Conservation (phyloP, 352 stramenopile genomes). For the Phytophthora ramorum region DNA sequence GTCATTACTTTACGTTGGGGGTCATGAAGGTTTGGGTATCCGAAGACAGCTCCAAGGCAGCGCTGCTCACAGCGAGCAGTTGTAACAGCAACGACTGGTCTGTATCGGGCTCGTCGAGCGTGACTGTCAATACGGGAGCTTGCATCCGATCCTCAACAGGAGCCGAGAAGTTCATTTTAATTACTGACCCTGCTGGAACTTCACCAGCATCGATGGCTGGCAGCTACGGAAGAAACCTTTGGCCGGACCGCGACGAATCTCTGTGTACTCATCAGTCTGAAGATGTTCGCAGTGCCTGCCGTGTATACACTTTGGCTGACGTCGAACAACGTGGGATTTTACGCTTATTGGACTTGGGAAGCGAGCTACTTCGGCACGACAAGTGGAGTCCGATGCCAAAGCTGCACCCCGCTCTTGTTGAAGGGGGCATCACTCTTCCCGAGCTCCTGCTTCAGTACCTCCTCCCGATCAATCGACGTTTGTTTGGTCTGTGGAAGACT, state of each 20-base stretch:
- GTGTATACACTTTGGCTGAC: background rate
- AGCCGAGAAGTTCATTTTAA: conserved; percentile 11
- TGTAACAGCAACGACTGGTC: conserved; percentile 12
- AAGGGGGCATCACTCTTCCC: conserved; percentile 44
- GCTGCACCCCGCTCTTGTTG: background rate
- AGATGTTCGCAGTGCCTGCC: background rate
- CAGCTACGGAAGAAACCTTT: background rate
- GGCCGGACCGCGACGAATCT: background rate
- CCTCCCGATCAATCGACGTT: conserved; percentile 59
- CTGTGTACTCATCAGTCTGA: conserved; percentile 7
- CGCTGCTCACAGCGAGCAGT: conserved; percentile 2
- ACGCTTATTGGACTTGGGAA: conserved; percentile 32
- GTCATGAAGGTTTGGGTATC: conserved; percentile 16
- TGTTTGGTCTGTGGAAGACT: conserved; percentile 68
- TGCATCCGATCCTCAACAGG: background rate
- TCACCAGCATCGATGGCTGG: background rate
- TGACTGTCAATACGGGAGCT: conserved; percentile 15
- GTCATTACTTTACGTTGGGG: conserved; percentile 15
- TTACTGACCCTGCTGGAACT: background rate
- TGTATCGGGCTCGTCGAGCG: conserved; percentile 5
- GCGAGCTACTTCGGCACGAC: conserved; percentile 52
- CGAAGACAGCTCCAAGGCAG: conserved; percentile 9
- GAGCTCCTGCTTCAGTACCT: conserved; percentile 63
- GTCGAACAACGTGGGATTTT: conserved; percentile 1
- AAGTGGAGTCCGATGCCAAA: conserved; percentile 14